Conservation (phyloP, 2,329 filamentous ascomycete genomes). For the Aspergillus brunneoviolaceus region DNA sequence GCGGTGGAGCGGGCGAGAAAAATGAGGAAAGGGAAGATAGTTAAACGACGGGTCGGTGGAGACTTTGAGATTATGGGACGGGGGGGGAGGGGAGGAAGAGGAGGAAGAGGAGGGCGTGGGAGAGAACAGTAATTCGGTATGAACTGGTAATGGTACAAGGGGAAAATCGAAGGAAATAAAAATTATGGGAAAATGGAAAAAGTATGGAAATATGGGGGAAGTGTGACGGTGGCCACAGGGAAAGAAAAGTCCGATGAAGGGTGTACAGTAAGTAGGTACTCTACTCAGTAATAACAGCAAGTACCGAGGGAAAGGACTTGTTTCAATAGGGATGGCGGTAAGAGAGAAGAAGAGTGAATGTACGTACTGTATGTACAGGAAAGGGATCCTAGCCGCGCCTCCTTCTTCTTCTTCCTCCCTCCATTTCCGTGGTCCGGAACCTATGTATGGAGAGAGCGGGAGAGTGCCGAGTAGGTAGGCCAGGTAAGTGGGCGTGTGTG, state of each 20-base stretch:
- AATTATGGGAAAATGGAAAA: background rate
- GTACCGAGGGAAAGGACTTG: constrained; percentile 28
- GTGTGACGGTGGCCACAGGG: constrained; percentile 22
- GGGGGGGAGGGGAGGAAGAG: constrained; percentile 23
- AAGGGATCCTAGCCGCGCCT: constrained; percentile 20
- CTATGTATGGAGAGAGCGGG: background rate
- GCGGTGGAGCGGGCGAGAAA: constrained; percentile 22
- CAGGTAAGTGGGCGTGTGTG: too few relatives aligned
- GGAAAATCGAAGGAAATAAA: constrained; percentile 14
- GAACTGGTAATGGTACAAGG: constrained; percentile 26
- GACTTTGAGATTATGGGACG: constrained; percentile 22
- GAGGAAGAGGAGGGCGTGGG: constrained; percentile 19
- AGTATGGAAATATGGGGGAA: constrained; percentile 2
- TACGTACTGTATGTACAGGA: too few relatives aligned
- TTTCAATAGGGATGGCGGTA: constrained; percentile 24
- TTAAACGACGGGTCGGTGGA: constrained; percentile 25
- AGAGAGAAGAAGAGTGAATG: background rate
- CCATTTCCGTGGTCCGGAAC: constrained; percentile 14
- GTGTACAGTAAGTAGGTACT: background rate
- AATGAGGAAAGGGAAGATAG: constrained; percentile 23
- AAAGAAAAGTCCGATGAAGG: constrained; percentile 19
- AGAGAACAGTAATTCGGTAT: constrained; percentile 16
- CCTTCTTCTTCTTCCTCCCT: constrained; percentile 10
- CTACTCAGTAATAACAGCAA: too few relatives aligned
- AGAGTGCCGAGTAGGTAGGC: too few relatives aligned